Conservation (phyloP, 129 eudicot genomes). For the Dittrichia graveolens region DNA sequence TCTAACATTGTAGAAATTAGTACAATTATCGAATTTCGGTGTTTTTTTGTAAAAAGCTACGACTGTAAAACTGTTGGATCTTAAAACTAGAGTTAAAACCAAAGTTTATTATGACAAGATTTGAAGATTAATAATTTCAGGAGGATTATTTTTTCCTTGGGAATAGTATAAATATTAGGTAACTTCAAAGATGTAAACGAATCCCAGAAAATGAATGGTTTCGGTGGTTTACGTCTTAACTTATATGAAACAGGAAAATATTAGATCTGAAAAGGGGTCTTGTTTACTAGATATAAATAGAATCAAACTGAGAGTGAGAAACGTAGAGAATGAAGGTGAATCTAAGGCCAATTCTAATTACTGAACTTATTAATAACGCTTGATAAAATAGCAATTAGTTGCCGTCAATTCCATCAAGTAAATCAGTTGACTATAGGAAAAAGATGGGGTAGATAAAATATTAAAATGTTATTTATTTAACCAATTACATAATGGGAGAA, state of each 20-base stretch:
- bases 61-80: background rate
- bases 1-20: background rate
- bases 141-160: no score
- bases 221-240: no score
- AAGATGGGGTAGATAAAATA: background rate
- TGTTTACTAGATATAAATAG: background rate
- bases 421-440: background rate
- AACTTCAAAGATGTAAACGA: no score
- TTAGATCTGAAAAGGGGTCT: no score
- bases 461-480: background rate
- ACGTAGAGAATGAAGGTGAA: background rate
- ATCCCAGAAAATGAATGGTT: no score
- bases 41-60: background rate
- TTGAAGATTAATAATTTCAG: no score
- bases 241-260: no score
- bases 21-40: background rate
- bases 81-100: background rate
- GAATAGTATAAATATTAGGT: no score
- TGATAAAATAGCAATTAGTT: background rate
- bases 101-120: background rate
- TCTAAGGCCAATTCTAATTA: background rate
- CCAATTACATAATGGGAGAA: conserved; percentile 12
- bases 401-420: background rate
- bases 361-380: no score
- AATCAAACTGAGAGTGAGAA: no score